Evolutionary conservation across 2,329 filamentous ascomycete genomes (phyloP).

Genomic region (Pyrenophora graminea): DNA sequence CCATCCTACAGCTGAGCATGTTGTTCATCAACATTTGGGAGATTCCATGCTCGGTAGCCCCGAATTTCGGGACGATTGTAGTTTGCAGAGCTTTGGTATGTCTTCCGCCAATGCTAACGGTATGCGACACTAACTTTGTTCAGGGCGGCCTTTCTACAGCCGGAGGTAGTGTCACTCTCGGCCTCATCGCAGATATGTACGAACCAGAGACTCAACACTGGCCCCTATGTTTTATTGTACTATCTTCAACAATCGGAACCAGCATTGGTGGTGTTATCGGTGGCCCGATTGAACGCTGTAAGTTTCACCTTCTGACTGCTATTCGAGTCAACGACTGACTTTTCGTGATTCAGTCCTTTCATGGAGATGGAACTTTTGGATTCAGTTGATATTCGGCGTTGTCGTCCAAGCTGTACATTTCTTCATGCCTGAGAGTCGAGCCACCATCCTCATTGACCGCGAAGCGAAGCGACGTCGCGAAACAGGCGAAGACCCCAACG

Average conservation of each 20-base stretch:
- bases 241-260: constrained; percentile 64
- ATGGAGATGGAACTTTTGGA: constrained; percentile 81
- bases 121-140: constrained; percentile 54
- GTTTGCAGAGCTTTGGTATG: constrained; percentile 63
- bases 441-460: constrained; percentile 73
- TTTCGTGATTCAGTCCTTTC: constrained; percentile 49
- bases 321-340: constrained; percentile 59
- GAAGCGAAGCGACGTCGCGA: constrained; percentile 75
- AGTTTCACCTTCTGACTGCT: constrained; percentile 43
- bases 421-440: constrained; percentile 72
- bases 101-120: constrained; percentile 53
- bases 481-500: constrained; percentile 59
- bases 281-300: constrained; percentile 54
- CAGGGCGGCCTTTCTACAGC: constrained; percentile 54
- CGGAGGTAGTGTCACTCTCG: constrained; percentile 66
- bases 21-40: constrained; percentile 65
- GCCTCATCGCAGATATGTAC: constrained; percentile 66
- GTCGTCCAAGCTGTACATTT: constrained; percentile 69
- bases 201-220: constrained; percentile 62
- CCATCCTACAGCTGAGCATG: constrained; percentile 64
- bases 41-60: constrained; percentile 64
- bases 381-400: constrained; percentile 77
- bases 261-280: constrained; percentile 74
- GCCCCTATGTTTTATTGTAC: constrained; percentile 59
- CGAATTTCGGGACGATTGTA: constrained; percentile 69